phyloP scores from a whole-genome alignment of 140 eudicot genomes.

The Oenanthe javanica region DNA sequence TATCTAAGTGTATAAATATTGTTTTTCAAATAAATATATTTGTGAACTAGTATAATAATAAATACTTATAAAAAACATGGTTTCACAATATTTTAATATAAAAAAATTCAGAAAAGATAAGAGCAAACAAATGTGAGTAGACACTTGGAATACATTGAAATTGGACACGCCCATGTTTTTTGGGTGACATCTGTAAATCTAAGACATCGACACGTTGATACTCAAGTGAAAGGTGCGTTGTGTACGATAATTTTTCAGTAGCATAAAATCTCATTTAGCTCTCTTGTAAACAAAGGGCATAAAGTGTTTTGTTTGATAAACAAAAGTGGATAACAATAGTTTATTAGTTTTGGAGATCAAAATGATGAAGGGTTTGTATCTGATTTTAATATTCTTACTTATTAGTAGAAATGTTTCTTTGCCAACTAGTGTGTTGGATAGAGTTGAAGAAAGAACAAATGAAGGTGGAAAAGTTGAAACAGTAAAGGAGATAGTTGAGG shows the following conservation, averaged over 20 bases:
- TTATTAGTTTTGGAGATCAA: not conserved
- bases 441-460: not conserved
- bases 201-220: not conserved
- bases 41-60: too few relatives aligned
- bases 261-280: not conserved
- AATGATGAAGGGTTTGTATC: not conserved
- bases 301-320: not conserved
- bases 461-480: constrained; percentile 11
- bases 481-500: not conserved
- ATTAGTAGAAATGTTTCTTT: not conserved
- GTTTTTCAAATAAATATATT: too few relatives aligned
- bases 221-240: not conserved
- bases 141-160: not conserved
- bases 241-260: not conserved
- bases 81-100: too few relatives aligned
- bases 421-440: not conserved
- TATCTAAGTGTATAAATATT: too few relatives aligned
- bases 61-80: too few relatives aligned
- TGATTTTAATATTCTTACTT: not conserved
- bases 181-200: not conserved
- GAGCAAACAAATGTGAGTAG: not conserved
- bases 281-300: not conserved
- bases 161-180: not conserved
- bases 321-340: not conserved
- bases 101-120: too few relatives aligned